Evolutionary conservation across 2,329 filamentous ascomycete genomes (phyloP), one percentile per base, ranked within the genome.

Genomic region (Tolypocladium paradoxum): DNA sequence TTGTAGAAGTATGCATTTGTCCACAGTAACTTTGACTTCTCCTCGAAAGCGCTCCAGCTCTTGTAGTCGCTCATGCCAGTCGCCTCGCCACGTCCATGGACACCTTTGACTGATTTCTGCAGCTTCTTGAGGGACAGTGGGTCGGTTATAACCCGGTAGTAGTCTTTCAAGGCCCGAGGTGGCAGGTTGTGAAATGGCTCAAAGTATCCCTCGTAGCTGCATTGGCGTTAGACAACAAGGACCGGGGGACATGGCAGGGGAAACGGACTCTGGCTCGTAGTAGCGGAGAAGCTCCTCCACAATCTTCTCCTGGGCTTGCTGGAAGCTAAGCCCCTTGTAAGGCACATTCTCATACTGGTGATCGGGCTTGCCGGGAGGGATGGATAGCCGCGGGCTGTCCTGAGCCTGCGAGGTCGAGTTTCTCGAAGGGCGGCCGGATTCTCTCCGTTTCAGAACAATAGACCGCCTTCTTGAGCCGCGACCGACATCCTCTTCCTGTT

Each of bases 1-100:
- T 96, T 96, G 74, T 92, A 96, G 55, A 85, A 85, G 62, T 84
- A 87, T 0, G 90, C 90, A 68, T 96, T 96, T 49, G 78, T 79
- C 91, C 91, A 96, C 45, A 96, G 83, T 51, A 88, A 77, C 61
- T 84, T 87, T 14, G 88, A 78, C 62, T 88, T 87, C 52, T 90
- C 84, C 65, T 90, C 89, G 59, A 96, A 89, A 1, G 83, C 78
- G 53, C 83, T 78, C 91, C 91, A 96, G 50, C 75, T 87, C 66
- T 89, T 91, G 69, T 90, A 89, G 48, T 90, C 83, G 49, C 76
- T 83, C 5, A 76, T 62, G 1, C 79, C 79, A 0, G 85, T 85
- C 7, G 81, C 76, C 29, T 82, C 79, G 43, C 80, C 78, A 46
- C 87, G 81, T 24, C 86, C 84, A 58, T 86, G 81, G 31, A 85